These are phyloP conservation scores for Colletotrichum phormii DNA, from an alignment of 2,329 filamentous ascomycete species.

Conservation along the genomic window DNA sequence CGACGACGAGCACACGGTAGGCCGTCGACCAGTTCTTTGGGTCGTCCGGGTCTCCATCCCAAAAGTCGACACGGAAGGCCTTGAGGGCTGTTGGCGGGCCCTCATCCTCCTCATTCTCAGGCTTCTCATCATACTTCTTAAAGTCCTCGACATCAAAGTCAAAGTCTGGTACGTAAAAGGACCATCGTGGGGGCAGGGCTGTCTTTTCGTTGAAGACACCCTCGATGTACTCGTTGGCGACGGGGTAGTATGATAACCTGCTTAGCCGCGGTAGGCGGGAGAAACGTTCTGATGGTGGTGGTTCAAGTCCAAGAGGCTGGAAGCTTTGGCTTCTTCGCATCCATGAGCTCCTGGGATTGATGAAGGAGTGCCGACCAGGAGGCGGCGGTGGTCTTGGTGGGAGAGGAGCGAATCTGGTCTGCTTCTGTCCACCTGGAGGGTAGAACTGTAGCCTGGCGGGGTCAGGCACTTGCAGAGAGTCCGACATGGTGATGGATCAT, in stretches of 20 bases:
- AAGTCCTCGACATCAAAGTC: constrained; percentile 36
- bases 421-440: constrained; percentile 21
- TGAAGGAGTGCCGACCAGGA: constrained; percentile 3
- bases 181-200: constrained; percentile 36
- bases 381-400: constrained; percentile 23
- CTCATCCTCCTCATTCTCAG: neutral
- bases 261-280: constrained; percentile 29
- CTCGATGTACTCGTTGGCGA: constrained; percentile 37
- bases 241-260: constrained; percentile 34
- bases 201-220: constrained; percentile 38
- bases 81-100: constrained; percentile 21
- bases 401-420: constrained; percentile 34
- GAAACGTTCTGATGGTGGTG: neutral
- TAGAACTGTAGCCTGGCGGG: constrained; percentile 22
- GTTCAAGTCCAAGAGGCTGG: neutral
- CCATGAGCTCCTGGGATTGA: constrained; percentile 32
- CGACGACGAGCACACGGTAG: constrained; percentile 23
- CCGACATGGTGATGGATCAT: constrained; percentile 16
- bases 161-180: constrained; percentile 38
- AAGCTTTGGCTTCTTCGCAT: constrained; percentile 30
- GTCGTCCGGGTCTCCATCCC: constrained; percentile 62
- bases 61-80: constrained; percentile 70
- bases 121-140: constrained; percentile 6
- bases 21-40: constrained; percentile 48
- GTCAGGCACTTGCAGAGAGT: constrained; percentile 28